phyloP scores from a whole-genome alignment of 768 basidiomycete species.

The Chlorophyllum brunneum region DNA sequence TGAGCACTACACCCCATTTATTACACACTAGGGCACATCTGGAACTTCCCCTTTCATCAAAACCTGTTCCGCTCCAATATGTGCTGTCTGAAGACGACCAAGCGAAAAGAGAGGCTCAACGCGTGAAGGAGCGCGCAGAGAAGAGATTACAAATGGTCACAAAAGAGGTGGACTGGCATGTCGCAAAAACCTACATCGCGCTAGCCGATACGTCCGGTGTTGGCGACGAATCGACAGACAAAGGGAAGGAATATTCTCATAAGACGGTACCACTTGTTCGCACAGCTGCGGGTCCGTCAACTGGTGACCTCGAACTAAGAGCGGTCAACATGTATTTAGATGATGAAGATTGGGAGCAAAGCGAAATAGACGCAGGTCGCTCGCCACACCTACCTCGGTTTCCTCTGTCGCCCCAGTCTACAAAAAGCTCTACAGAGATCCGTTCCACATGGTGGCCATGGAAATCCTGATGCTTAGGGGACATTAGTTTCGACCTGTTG shows the following conservation, averaged over 20 bases:
- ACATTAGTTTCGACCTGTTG: too few species aligned
- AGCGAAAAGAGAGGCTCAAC: constrained; percentile 35
- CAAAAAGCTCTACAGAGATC: neutral
- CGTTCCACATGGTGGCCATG: constrained; percentile 7
- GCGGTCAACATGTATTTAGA: constrained; percentile 13
- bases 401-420: neutral
- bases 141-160: constrained; percentile 59
- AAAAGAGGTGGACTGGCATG: constrained; percentile 64
- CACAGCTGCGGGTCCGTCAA: neutral
- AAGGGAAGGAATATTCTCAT: constrained; percentile 24
- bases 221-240: constrained; percentile 24
- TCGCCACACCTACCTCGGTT: neutral
- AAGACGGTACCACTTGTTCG: neutral
- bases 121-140: constrained; percentile 51
- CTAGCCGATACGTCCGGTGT: constrained; percentile 47
- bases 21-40: constrained; percentile 65
- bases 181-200: constrained; percentile 68
- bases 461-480: neutral
- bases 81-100: constrained; percentile 23
- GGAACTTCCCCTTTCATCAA: constrained; percentile 44
- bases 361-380: neutral
- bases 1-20: constrained; percentile 70
- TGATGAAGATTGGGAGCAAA: constrained; percentile 14
- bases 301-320: neutral
- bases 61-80: constrained; percentile 17